These are phyloP conservation scores for Mercurialis annua DNA, from an alignment of 345 rosid genomes.

Conservation along the genomic window DNA sequence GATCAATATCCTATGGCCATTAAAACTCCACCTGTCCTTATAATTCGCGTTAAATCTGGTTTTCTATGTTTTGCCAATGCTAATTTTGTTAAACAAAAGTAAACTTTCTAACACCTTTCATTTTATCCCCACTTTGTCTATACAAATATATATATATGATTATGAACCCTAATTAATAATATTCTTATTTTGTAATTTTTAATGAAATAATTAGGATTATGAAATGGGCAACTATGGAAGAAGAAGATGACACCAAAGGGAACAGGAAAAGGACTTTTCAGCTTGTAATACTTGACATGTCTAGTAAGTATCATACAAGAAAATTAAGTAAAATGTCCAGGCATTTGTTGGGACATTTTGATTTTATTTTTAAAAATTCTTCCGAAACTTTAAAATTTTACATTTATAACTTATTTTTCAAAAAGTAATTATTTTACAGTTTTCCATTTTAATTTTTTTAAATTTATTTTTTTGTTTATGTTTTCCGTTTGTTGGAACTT, in stretches of 20 bases:
- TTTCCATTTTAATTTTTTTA: no score
- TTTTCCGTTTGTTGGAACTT: no score
- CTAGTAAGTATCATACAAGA: constrained; percentile 46
- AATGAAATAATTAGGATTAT: no score
- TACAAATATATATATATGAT: neutral
- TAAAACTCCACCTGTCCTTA: constrained; percentile 47
- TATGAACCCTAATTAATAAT: neutral
- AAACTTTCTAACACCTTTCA: neutral
- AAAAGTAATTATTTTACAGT: no score
- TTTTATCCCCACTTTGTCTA: neutral
- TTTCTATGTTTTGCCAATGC: constrained; percentile 90
- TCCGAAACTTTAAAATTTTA: no score
- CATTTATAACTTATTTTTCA: no score
- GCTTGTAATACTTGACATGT: constrained; percentile 74
- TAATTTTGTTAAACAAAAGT: constrained; percentile 67
- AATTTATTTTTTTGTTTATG: no score
- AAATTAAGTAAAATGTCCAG: no score
- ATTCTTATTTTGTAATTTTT: neutral
- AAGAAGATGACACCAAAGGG: constrained; percentile 33
- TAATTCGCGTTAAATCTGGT: constrained; percentile 66
- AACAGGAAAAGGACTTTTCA: constrained; percentile 34
- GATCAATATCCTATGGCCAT: constrained; percentile 83
- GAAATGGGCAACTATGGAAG: constrained; percentile 38
- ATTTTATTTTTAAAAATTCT: no score
- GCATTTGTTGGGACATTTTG: no score